Evolutionary conservation across 768 basidiomycete species (phyloP).

Genomic region (Pulveroboletus sp.): DNA sequence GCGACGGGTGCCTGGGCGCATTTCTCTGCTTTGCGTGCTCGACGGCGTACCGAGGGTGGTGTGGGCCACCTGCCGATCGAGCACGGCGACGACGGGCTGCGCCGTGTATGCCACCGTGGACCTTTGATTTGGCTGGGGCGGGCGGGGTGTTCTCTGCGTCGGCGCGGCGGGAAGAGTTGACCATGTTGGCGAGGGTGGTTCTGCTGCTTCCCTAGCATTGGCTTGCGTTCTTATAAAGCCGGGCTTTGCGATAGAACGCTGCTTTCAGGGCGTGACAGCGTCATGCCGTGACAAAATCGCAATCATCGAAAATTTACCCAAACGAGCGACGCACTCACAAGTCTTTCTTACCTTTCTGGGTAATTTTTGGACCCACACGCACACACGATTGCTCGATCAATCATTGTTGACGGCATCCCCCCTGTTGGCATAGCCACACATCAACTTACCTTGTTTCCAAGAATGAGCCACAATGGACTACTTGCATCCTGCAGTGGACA

Average conservation of each 20-base stretch:
- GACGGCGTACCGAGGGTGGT: slow-evolving; percentile 33
- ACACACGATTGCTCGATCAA: slow-evolving; percentile 14
- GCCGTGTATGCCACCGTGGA: slow-evolving; percentile 29
- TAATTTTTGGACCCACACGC: slow-evolving; percentile 31
- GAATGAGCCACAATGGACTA: too few relatives aligned
- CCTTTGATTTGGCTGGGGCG: slow-evolving; percentile 12
- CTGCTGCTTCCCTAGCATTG: neutral
- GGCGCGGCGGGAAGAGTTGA: slow-evolving; percentile 20
- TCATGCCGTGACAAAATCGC: slow-evolving; percentile 30
- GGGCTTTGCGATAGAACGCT: slow-evolving; percentile 8
- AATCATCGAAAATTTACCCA: slow-evolving; percentile 28
- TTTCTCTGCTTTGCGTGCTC: slow-evolving; percentile 39
- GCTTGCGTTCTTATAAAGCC: slow-evolving; percentile 25
- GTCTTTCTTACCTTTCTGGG: slow-evolving; percentile 18
- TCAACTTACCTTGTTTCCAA: neutral
- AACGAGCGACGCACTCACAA: slow-evolving; percentile 4
- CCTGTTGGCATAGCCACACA: neutral
- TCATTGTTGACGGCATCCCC: slow-evolving; percentile 5
- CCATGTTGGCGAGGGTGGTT: slow-evolving; percentile 21
- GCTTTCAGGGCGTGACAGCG: slow-evolving; percentile 22
- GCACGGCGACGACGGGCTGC: slow-evolving; percentile 40
- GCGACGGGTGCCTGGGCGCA: slow-evolving; percentile 7
- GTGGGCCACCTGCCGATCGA: slow-evolving; percentile 27
- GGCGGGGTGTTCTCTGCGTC: slow-evolving; percentile 36
- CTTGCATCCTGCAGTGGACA: too few relatives aligned